These are phyloP conservation scores for Talaromyces atroroseus DNA, from an alignment of 2,329 filamentous ascomycete genomes.

Conservation along the genomic window DNA sequence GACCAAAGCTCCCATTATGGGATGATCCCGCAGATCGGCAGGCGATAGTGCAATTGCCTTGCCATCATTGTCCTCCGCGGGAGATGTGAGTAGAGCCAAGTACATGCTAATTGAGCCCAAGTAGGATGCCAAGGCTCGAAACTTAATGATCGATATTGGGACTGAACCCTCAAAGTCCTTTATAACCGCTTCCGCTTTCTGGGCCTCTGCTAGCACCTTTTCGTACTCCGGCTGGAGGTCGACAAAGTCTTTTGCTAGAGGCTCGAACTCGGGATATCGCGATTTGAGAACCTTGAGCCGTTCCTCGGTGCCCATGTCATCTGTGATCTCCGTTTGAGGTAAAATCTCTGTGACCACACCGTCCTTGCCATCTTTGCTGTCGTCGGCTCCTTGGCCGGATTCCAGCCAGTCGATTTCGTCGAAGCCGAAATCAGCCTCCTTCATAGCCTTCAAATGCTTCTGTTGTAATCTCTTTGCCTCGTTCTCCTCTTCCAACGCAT, in stretches of 20 bases:
- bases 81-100: constrained; percentile 85
- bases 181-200: constrained; percentile 47
- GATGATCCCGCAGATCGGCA: constrained; percentile 77
- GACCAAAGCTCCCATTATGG: constrained; percentile 80
- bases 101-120: constrained; percentile 85
- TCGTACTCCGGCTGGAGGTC: constrained; percentile 60
- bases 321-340: constrained; percentile 73
- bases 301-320: constrained; percentile 71
- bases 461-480: constrained; percentile 85
- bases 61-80: constrained; percentile 55
- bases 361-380: constrained; percentile 42
- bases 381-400: constrained; percentile 42
- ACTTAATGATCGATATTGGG: constrained; percentile 63
- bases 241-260: constrained; percentile 72
- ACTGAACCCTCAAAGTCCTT: constrained; percentile 34
- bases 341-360: constrained; percentile 79
- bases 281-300: constrained; percentile 67
- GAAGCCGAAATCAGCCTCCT: constrained; percentile 87
- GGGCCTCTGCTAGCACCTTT: constrained; percentile 54
- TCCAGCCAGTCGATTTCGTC: constrained; percentile 82
- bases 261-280: constrained; percentile 88
- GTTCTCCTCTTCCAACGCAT: constrained; percentile 83
- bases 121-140: constrained; percentile 78
- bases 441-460: constrained; percentile 85
- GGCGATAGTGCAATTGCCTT: constrained; percentile 61